Evolutionary conservation across 116 monocot species (phyloP).

Genomic region (Zostera marina): DNA sequence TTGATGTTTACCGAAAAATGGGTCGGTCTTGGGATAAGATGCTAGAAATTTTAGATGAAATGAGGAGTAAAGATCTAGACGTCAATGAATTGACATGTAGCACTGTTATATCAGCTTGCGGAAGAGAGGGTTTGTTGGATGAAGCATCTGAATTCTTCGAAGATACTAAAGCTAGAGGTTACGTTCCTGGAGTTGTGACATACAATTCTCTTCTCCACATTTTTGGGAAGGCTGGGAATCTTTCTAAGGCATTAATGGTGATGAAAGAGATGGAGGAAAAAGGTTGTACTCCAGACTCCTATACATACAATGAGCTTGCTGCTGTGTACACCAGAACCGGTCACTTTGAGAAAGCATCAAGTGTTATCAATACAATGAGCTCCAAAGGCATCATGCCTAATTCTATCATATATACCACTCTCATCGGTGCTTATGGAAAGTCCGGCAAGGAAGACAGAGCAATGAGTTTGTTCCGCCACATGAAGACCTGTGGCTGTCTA

Average conservation of each 20-base stretch:
- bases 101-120: constrained; percentile 75
- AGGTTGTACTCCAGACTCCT: constrained; percentile 33
- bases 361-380: constrained; percentile 53
- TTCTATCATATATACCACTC: constrained; percentile 58
- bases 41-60: constrained; percentile 47
- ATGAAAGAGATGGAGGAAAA: constrained; percentile 78
- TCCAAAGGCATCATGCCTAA: constrained; percentile 65
- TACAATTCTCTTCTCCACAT: constrained; percentile 73
- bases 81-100: constrained; percentile 89
- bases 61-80: constrained; percentile 28
- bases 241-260: constrained; percentile 29
- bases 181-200: constrained; percentile 44
- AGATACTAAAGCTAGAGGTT: constrained; percentile 34
- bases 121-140: constrained; percentile 65
- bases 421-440: constrained; percentile 70
- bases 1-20: constrained; percentile 63
- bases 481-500: constrained; percentile 72
- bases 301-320: constrained; percentile 81
- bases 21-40: constrained; percentile 59
- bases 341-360: constrained; percentile 42
- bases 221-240: constrained; percentile 77
- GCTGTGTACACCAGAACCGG: constrained; percentile 64
- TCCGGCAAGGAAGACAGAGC: constrained; percentile 57
- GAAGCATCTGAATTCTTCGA: constrained; percentile 57
- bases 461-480: constrained; percentile 44